Evolutionary conservation across 2,329 filamentous ascomycete species (phyloP).

Genomic region (Aquanectria penicillioides): DNA sequence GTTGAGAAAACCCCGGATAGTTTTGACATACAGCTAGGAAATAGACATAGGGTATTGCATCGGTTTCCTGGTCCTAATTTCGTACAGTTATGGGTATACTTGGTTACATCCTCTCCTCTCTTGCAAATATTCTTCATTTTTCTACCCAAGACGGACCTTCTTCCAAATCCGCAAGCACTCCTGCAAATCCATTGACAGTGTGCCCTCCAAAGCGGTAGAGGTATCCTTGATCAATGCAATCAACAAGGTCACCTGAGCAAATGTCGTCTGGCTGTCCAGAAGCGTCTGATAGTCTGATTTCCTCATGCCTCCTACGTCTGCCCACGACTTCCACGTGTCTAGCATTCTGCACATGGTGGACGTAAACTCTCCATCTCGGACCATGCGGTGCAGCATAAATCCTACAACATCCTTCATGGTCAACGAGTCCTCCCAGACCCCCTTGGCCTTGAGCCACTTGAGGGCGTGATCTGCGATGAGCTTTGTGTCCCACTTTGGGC

Average conservation of each 20-base stretch:
- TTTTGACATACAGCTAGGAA: too few relatives aligned
- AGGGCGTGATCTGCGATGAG: slow-evolving; percentile 57
- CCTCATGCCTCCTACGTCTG: slow-evolving; percentile 64
- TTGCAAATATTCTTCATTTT: not conserved
- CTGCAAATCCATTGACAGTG: slow-evolving; percentile 62
- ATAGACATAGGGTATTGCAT: too few relatives aligned
- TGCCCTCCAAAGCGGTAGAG: slow-evolving; percentile 56
- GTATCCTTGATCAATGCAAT: slow-evolving; percentile 60
- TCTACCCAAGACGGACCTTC: slow-evolving; percentile 60
- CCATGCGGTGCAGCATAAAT: slow-evolving; percentile 61
- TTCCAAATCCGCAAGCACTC: slow-evolving; percentile 65
- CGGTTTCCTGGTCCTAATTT: too few relatives aligned
- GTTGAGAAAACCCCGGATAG: too few relatives aligned
- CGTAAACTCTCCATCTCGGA: slow-evolving; percentile 58
- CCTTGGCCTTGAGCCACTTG: slow-evolving; percentile 53
- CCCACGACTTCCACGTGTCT: slow-evolving; percentile 64
- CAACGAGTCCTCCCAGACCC: slow-evolving; percentile 36
- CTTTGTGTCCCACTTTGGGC: slow-evolving; percentile 61
- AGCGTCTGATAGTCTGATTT: slow-evolving; percentile 55
- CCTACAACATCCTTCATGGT: slow-evolving; percentile 55
- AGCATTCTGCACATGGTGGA: slow-evolving; percentile 54
- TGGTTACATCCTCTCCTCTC: too few relatives aligned
- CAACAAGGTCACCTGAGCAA: slow-evolving; percentile 60
- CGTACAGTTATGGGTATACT: too few relatives aligned
- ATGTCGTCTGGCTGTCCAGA: slow-evolving; percentile 50